A percentile compares a stretch with the other conserved stretches of the same genome.
These are phyloP conservation scores for Stentor coeruleus DNA, from an alignment of 73 alveolate genomes.

Conservation along the genomic window DNA sequence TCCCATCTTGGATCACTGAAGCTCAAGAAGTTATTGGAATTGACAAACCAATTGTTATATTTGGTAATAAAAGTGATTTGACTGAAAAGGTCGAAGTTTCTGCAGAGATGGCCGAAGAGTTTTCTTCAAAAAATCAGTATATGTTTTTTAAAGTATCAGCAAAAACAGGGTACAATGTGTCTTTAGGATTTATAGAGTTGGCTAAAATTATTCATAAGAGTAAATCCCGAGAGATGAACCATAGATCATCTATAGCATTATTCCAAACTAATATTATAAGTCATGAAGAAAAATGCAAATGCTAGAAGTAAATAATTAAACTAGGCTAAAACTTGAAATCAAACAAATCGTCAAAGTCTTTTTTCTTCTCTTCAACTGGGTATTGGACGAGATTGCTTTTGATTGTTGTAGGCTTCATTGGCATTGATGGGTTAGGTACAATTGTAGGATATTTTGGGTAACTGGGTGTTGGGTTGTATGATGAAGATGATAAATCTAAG, in stretches of 20 bases:
- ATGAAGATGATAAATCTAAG: not conserved
- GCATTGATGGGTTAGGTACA: not conserved
- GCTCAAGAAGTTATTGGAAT: not conserved
- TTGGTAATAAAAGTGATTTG: slow-evolving; percentile 78
- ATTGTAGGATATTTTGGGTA: not conserved
- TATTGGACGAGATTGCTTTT: not conserved
- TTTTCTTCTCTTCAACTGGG: not conserved
- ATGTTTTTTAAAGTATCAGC: slow-evolving; percentile 11
- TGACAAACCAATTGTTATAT: slow-evolving; percentile 58
- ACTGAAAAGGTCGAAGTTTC: slow-evolving; percentile 51
- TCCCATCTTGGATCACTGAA: slow-evolving; percentile 37
- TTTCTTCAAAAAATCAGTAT: slow-evolving; percentile 23
- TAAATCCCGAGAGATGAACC: too few species aligned
- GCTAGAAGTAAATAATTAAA: too few species aligned
- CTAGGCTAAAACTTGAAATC: slow-evolving; percentile 6
- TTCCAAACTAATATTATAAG: too few species aligned
- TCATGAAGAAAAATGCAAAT: too few species aligned
- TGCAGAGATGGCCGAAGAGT: slow-evolving; percentile 39
- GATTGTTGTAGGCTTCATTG: not conserved
- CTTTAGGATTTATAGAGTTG: too few species aligned
- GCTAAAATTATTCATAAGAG: too few species aligned
- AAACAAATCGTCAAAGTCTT: not conserved
- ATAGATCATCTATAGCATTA: not conserved
- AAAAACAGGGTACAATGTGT: slow-evolving; percentile 10
- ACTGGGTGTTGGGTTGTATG: not conserved